A percentile compares a stretch with the other conserved stretches of the same genome.
phyloP scores from a whole-genome alignment of 345 rosid genomes.

The Eucalyptus camaldulensis region DNA sequence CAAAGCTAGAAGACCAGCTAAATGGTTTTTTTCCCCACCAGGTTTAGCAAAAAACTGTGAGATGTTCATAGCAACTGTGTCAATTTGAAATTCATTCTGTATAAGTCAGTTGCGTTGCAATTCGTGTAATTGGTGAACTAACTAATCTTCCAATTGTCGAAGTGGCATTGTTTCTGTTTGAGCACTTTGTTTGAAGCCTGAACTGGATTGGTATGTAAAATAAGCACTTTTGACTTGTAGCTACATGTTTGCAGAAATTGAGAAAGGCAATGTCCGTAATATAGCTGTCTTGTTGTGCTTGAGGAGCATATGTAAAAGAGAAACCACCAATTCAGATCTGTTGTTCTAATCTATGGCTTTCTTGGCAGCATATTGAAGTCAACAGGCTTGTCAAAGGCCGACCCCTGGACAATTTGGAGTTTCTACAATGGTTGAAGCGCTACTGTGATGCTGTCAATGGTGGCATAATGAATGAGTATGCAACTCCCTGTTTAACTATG shows the following conservation, averaged over 20 bases:
- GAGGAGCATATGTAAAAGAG: background rate
- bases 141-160: background rate
- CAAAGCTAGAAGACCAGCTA: background rate
- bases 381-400: slow-evolving; percentile 86
- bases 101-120: background rate
- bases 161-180: background rate
- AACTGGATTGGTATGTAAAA: background rate
- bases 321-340: background rate
- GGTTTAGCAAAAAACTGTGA: background rate
- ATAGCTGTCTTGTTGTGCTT: background rate
- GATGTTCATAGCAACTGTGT: background rate
- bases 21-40: background rate
- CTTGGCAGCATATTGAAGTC: slow-evolving; percentile 78
- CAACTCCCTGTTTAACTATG: background rate
- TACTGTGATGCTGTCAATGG: slow-evolving; percentile 95
- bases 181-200: background rate
- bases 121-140: background rate
- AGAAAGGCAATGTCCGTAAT: background rate
- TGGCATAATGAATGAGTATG: slow-evolving; percentile 92
- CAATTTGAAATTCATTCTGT: background rate
- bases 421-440: slow-evolving; percentile 91
- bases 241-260: background rate
- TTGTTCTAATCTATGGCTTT: background rate
- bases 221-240: background rate
- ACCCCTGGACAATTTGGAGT: slow-evolving; percentile 96